phyloP scores from a whole-genome alignment of 495 filamentous ascomycete genomes.

The Aspergillus sclerotioniger region DNA sequence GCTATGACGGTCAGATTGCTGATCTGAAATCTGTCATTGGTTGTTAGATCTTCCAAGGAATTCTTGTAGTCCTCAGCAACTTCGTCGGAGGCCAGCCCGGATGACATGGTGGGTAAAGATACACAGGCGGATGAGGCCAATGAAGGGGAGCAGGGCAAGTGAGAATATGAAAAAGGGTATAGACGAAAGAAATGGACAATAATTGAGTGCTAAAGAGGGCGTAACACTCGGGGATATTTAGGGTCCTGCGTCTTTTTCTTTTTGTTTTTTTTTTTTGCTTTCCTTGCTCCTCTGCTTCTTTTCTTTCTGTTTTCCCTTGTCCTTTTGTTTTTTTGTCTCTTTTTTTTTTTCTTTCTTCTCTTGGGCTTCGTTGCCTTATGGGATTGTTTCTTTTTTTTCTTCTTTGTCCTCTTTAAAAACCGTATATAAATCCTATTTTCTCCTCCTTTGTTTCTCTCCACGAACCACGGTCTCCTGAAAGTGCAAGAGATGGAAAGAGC shows the following conservation, averaged over 20 bases:
- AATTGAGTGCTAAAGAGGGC: constrained; percentile 1
- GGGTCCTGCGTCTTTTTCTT: constrained; percentile 3
- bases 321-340: constrained; percentile 18
- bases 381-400: constrained; percentile 19
- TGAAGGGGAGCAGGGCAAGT: background rate
- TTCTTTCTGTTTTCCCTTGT: constrained; percentile 14
- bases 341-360: constrained; percentile 15
- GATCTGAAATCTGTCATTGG: constrained; percentile 89
- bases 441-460: constrained; percentile 29
- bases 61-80: constrained; percentile 93
- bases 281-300: constrained; percentile 12
- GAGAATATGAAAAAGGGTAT: constrained; percentile 7
- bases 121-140: constrained; percentile 14
- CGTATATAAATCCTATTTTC: constrained; percentile 29
- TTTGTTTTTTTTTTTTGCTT: constrained; percentile 8
- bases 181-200: constrained; percentile 5
- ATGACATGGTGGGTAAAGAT: constrained; percentile 64
- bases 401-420: constrained; percentile 25
- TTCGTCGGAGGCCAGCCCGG: constrained; percentile 72
- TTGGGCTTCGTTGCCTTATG: constrained; percentile 8
- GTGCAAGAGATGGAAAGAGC: constrained; percentile 42
- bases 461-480: constrained; percentile 29
- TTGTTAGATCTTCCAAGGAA: constrained; percentile 84
- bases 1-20: constrained; percentile 94
- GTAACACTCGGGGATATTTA: constrained; percentile 2